A percentile compares a stretch with the other conserved stretches of the same genome.
Evolutionary conservation across 768 basidiomycete species (phyloP).

Genomic region (Steccherinum ochraceum): DNA sequence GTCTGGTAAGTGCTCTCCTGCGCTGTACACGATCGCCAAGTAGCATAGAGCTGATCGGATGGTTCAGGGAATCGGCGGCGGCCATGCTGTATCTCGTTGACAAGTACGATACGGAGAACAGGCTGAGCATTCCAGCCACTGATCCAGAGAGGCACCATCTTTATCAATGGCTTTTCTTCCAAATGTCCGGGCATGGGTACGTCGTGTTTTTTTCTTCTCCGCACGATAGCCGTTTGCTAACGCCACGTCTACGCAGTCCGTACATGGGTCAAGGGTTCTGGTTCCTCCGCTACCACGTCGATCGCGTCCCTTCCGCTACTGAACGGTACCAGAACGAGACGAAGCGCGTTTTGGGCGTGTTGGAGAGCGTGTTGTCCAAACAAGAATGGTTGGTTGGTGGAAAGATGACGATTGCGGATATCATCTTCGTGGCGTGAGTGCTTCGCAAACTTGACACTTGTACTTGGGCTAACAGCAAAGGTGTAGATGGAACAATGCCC

Average conservation of each 20-base stretch:
- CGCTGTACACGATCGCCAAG: not conserved
- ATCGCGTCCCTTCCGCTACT: constrained; percentile 15
- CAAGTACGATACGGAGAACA: constrained; percentile 34
- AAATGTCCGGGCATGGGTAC: constrained; percentile 16
- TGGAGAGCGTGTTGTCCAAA: constrained; percentile 15
- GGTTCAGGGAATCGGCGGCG: constrained; percentile 27
- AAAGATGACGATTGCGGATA: too few species aligned
- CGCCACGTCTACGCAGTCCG: too few species aligned
- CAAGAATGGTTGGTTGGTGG: too few species aligned
- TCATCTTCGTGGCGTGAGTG: constrained; percentile 12
- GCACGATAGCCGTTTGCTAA: too few species aligned
- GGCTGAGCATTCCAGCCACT: constrained; percentile 14
- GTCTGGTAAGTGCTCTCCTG: constrained; percentile 33
- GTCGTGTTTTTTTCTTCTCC: too few species aligned
- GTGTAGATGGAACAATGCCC: too few species aligned
- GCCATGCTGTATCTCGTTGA: constrained; percentile 33
- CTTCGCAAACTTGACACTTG: too few species aligned
- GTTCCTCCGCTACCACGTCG: constrained; percentile 16
- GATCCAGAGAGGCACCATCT: constrained; percentile 4
- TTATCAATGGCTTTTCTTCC: constrained; percentile 37
- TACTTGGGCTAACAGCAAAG: too few species aligned
- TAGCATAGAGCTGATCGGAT: not conserved
- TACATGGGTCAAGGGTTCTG: constrained; percentile 13
- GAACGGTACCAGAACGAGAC: constrained; percentile 19
- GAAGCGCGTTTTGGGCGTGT: constrained; percentile 14